These are phyloP conservation scores for Penicillium soppii DNA, from an alignment of 495 filamentous ascomycete species.

Conservation along the genomic window DNA sequence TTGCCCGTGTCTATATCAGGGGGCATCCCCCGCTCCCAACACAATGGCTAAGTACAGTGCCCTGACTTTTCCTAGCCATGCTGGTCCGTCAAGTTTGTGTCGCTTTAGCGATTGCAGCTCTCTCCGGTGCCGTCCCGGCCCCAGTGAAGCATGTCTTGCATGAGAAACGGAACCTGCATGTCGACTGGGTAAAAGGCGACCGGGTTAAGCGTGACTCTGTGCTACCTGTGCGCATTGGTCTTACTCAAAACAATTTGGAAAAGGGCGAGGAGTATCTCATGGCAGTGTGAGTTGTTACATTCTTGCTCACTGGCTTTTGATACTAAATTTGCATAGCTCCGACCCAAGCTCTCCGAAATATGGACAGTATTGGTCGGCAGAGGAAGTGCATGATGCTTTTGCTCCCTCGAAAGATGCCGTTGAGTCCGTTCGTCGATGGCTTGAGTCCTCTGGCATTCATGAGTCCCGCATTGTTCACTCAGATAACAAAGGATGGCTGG, in stretches of 20 bases:
- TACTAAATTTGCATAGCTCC: constrained; percentile 50
- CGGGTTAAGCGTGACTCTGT: constrained; percentile 28
- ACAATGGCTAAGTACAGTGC: background rate
- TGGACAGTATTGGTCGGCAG: constrained; percentile 59
- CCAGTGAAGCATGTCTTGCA: constrained; percentile 40
- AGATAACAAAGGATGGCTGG: constrained; percentile 54
- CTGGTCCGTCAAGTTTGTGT: constrained; percentile 24
- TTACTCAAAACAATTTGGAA: constrained; percentile 30
- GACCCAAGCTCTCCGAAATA: constrained; percentile 60
- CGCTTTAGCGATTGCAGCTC: constrained; percentile 26
- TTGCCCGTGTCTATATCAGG: background rate
- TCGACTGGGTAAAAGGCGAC: constrained; percentile 35
- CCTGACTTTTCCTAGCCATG: constrained; percentile 8
- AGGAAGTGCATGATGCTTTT: constrained; percentile 56
- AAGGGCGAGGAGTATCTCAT: constrained; percentile 28
- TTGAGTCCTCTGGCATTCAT: constrained; percentile 49
- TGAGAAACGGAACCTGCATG: constrained; percentile 30
- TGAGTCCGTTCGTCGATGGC: constrained; percentile 43
- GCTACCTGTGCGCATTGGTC: constrained; percentile 30
- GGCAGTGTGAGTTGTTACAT: constrained; percentile 19
- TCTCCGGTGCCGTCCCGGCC: constrained; percentile 31
- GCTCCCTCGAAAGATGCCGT: constrained; percentile 49
- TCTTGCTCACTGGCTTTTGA: background rate
- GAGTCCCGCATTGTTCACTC: constrained; percentile 46
- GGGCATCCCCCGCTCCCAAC: background rate